A percentile compares a stretch with the other conserved stretches of the same genome.
Evolutionary conservation across 441 rosid species (phyloP).

Genomic region (Croton laevigatus): DNA sequence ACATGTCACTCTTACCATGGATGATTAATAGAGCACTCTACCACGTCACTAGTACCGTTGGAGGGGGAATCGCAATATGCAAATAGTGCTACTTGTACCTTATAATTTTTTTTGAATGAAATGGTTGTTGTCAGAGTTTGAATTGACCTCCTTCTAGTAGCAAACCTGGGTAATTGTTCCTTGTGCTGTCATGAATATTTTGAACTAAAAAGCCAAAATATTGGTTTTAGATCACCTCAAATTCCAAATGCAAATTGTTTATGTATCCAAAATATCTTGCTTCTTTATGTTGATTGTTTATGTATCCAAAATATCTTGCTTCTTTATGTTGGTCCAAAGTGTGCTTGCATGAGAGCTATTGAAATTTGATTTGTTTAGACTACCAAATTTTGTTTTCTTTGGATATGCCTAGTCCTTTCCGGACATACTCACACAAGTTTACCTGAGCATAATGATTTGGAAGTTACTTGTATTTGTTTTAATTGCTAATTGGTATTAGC

Average conservation of each 20-base stretch:
- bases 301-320: neutral
- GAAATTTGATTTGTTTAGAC: neutral
- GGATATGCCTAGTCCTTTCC: neutral
- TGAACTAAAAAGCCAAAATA: neutral
- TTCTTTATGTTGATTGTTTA: neutral
- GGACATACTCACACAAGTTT: neutral
- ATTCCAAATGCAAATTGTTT: conserved; percentile 1
- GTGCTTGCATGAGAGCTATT: too few species aligned
- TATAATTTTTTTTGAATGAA: neutral
- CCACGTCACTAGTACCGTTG: too few species aligned
- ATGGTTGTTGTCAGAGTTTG: neutral
- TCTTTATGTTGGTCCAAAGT: neutral
- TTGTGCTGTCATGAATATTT: neutral
- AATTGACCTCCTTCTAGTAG: neutral
- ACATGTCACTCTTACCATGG: too few species aligned
- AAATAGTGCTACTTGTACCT: neutral
- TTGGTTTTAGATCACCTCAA: neutral
- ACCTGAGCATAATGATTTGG: neutral
- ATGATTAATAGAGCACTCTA: too few species aligned
- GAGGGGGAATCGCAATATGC: neutral
- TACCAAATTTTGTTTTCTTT: too few species aligned
- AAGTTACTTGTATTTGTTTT: neutral
- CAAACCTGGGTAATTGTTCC: neutral
- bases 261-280: neutral
- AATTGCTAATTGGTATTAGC: neutral